These are phyloP conservation scores for Pleurozium schreberi DNA, from an alignment of 225 moss, liverwort and hornwort species.

Conservation along the genomic window DNA sequence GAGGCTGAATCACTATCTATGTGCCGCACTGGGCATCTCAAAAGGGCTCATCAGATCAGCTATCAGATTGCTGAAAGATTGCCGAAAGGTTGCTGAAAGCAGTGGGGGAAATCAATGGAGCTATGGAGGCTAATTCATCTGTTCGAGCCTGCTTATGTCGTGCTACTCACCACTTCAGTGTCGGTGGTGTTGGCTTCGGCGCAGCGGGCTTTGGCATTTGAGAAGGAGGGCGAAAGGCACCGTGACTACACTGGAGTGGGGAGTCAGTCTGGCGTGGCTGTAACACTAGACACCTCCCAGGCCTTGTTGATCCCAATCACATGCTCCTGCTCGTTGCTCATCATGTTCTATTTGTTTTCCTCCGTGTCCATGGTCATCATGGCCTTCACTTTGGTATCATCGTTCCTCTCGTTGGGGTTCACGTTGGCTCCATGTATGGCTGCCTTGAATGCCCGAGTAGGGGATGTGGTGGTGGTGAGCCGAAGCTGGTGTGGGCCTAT, in stretches of 20 bases:
- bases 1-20: background rate
- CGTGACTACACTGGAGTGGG: conserved; percentile 52
- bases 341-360: conserved; percentile 95
- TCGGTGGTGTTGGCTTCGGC: conserved; percentile 73
- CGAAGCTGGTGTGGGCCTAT: conserved; percentile 57
- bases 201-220: conserved; percentile 72
- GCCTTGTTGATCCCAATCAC: conserved; percentile 83
- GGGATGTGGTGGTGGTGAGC: conserved; percentile 34
- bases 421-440: conserved; percentile 55
- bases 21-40: background rate
- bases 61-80: background rate
- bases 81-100: background rate
- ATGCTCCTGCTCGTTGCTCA: conserved; percentile 78
- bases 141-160: conserved; percentile 69
- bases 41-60: background rate
- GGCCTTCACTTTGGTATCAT: conserved; percentile 58
- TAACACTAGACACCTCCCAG: conserved; percentile 83
- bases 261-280: conserved; percentile 33
- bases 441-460: conserved; percentile 38
- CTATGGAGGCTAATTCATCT: conserved; percentile 65
- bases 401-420: conserved; percentile 64
- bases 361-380: conserved; percentile 87
- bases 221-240: conserved; percentile 72
- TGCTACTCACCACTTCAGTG: conserved; percentile 59
- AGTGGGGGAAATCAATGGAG: conserved; percentile 30